A percentile compares a stretch with the other conserved stretches of the same genome.
phyloP scores from a whole-genome alignment of 2,329 filamentous ascomycete species.

The Fusarium luffae region DNA sequence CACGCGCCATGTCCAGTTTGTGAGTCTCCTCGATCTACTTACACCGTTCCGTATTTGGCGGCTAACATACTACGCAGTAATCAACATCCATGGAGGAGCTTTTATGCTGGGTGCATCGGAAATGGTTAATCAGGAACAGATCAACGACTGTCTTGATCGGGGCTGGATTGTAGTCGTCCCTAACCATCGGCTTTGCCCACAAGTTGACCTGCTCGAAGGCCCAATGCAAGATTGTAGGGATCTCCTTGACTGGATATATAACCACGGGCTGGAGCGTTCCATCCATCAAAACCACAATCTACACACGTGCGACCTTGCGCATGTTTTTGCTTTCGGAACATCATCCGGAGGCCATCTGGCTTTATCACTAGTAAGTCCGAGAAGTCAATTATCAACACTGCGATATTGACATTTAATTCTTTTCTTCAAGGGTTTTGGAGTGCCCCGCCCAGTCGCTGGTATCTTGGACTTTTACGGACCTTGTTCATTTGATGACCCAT shows the following conservation, averaged over 20 bases:
- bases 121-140: constrained; percentile 18
- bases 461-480: constrained; percentile 4
- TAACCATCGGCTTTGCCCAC: constrained; percentile 11
- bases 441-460: neutral
- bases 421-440: neutral
- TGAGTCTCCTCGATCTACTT: neutral
- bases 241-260: neutral
- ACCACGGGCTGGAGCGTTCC: neutral
- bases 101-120: constrained; percentile 18
- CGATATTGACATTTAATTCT: neutral
- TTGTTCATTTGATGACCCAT: neutral
- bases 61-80: neutral
- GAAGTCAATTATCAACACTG: neutral
- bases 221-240: constrained; percentile 15
- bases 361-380: neutral
- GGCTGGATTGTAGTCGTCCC: constrained; percentile 5
- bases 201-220: neutral
- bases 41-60: rapidly evolving
- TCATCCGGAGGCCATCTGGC: constrained; percentile 4
- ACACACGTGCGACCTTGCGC: neutral
- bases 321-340: constrained; percentile 17
- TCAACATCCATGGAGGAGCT: constrained; percentile 15
- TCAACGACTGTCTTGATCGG: neutral
- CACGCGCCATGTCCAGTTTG: neutral
- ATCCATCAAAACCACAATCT: neutral